Base-by-base conservation (phyloP, 2,329 filamentous ascomycete genomes). In the Claviceps sp. region DNA sequence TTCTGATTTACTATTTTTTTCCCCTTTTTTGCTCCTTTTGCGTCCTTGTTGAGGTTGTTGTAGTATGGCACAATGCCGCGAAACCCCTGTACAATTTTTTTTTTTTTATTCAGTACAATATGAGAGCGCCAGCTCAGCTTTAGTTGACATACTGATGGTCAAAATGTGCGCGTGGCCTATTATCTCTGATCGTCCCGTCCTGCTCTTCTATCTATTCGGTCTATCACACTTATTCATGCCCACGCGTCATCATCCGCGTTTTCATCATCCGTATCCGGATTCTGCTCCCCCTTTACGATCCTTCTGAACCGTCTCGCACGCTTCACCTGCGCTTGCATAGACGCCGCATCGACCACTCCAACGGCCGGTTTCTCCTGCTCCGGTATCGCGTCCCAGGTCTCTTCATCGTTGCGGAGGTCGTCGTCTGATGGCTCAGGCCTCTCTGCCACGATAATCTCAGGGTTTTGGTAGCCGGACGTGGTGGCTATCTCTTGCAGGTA, bases 401-500 rank as follows among this genome's bases (percentile, higher is more conserved):
- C 30, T 11, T 34, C 9, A 34, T 34, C 57, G 0, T 68, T 63
- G 1, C 58, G 55, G 22, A 59, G 44, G 14, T 63, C 57, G 6
- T 5, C 5, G 4, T n/a, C 11, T 5, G 22, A 43, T 20, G 41
- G 13, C 30, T 14, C 13, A 4, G 52, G 60, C 37, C 54, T 55
- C 51, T 61, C 58, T 16, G 58, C 53, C 20, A 72, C 60, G 1
- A 60, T 53, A 41, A 72, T 62, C 8, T 61, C 56, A 0, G 69
- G 68, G 54, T 78, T 77, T 49, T 59, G 57, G 53, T 71, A 76
- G 5, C 54, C 55, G 0, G 61, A 52, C 3, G 62, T 57, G 2
- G 67, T 61, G 5, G 77, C 74, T 13, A 84, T 73, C 40, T 77
- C 69, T 48, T 79, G 68, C 38, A 89, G 70, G 74, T 82, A 89